A percentile compares a stretch with the other conserved stretches of the same genome.
phyloP scores from a whole-genome alignment of 2,329 filamentous ascomycete genomes.

The Pseudodiploospora longispora region DNA sequence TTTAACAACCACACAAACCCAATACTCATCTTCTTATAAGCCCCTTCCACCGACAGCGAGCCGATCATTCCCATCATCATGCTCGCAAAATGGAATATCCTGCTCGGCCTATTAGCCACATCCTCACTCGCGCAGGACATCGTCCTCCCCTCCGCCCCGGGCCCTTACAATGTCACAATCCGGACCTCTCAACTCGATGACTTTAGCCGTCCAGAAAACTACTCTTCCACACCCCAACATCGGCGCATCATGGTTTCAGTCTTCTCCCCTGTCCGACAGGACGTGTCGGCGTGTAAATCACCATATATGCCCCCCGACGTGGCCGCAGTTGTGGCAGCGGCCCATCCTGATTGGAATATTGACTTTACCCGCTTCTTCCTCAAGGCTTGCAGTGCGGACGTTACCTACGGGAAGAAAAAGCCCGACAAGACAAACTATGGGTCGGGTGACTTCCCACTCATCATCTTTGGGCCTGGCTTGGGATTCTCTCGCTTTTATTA shows the following conservation, averaged over 20 bases:
- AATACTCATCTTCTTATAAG: no score
- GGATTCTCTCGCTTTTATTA: constrained; percentile 4
- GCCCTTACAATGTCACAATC: constrained; percentile 4
- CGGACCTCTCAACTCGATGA: constrained; percentile 6
- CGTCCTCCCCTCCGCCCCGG: constrained; percentile 1
- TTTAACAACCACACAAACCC: no score
- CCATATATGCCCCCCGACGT: constrained; percentile 5
- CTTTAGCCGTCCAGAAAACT: constrained; percentile 5
- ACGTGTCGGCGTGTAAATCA: constrained; percentile 3
- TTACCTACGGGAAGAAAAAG: constrained; percentile 3
- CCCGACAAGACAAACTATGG: neutral
- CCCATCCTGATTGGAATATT: constrained; percentile 1
- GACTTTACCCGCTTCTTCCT: constrained; percentile 1
- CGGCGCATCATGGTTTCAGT: constrained; percentile 7
- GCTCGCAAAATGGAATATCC: neutral
- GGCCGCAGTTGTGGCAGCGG: neutral
- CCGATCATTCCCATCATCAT: neutral
- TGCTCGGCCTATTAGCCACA: neutral
- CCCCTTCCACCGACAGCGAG: no score
- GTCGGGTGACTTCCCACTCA: constrained; percentile 1
- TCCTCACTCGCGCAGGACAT: constrained; percentile 2
- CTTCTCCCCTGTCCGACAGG: constrained; percentile 6
- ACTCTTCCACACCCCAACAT: constrained; percentile 2
- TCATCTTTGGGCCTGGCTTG: constrained; percentile 1
- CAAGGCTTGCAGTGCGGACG: constrained; percentile 1